Conservation (phyloP, 2,329 filamentous ascomycete species). For the Emmonsia crescens region DNA sequence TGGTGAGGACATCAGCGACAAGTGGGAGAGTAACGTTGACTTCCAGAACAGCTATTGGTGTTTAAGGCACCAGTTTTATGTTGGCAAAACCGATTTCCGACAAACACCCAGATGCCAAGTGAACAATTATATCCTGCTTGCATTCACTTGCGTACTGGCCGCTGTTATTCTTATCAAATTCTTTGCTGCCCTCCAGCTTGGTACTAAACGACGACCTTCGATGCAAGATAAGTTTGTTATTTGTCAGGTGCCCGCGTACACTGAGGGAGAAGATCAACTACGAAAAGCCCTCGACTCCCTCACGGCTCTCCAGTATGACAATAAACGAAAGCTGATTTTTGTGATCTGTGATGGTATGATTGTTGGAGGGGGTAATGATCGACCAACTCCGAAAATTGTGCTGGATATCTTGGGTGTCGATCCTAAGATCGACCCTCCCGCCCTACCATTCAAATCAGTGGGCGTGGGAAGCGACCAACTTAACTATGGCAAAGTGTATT, state of each 20-base stretch:
- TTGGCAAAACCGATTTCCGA: conserved; percentile 78
- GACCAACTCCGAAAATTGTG: conserved; percentile 94
- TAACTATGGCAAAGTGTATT: conserved; percentile 98
- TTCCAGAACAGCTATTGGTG: conserved; percentile 64
- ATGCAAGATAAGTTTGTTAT: conserved; percentile 98
- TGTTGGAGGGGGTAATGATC: conserved; percentile 88
- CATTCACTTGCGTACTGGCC: conserved; percentile 76
- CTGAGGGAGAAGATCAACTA: conserved; percentile 90
- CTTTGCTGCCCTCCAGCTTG: conserved; percentile 82
- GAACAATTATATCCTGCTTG: conserved; percentile 83
- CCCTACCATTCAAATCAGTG: conserved; percentile 86
- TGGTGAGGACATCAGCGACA: conserved; percentile 63
- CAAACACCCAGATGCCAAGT: conserved; percentile 63
- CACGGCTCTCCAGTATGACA: conserved; percentile 90
- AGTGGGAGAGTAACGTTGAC: conserved; percentile 45
- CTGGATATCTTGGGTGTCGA: conserved; percentile 95
- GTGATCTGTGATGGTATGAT: conserved; percentile 97
- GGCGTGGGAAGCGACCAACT: conserved; percentile 82
- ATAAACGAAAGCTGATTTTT: conserved; percentile 93
- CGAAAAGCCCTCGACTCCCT: conserved; percentile 88
- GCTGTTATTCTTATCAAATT: conserved; percentile 78
- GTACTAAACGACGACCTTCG: conserved; percentile 76
- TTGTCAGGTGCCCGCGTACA: conserved; percentile 95
- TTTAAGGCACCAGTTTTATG: conserved; percentile 71
- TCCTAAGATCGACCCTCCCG: conserved; percentile 89